These are phyloP conservation scores for Phaeomoniella chlamydospora DNA, from an alignment of 2,329 filamentous ascomycete genomes.

Conservation along the genomic window DNA sequence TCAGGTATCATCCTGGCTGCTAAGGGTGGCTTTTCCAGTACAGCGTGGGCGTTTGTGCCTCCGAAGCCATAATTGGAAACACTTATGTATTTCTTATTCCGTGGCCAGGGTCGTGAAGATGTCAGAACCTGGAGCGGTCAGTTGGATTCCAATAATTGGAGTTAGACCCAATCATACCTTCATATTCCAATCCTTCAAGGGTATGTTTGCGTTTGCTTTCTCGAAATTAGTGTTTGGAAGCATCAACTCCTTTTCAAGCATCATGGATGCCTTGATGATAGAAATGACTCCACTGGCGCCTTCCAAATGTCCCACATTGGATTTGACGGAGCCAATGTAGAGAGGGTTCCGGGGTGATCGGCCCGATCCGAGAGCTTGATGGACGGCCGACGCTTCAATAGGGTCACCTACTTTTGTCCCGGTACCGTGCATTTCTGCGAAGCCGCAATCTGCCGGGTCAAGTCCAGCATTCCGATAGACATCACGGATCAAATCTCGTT, in stretches of 20 bases:
- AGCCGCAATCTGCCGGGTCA: conserved; percentile 9
- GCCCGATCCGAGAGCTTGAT: conserved; percentile 7
- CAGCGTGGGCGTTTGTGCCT: conserved; percentile 19
- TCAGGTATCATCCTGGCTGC: neutral
- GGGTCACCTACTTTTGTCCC: conserved; percentile 13
- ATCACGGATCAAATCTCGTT: conserved; percentile 10
- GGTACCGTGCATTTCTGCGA: conserved; percentile 14
- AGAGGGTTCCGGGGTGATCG: conserved; percentile 6
- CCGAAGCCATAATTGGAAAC: conserved; percentile 17
- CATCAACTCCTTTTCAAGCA: conserved; percentile 28
- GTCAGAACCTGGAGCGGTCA: too few relatives aligned
- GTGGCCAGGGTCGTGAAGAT: conserved; percentile 8
- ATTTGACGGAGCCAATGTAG: conserved; percentile 11
- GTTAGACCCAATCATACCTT: conserved; percentile 1
- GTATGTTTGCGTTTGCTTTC: conserved; percentile 1
- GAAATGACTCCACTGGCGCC: conserved; percentile 23
- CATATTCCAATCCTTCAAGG: conserved; percentile 9
- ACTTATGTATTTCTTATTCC: conserved; percentile 7
- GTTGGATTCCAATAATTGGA: too few relatives aligned
- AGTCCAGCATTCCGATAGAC: neutral
- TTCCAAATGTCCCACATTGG: conserved; percentile 15
- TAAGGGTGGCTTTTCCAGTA: conserved; percentile 11
- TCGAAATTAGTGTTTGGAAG: conserved; percentile 15
- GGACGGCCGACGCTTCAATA: conserved; percentile 9
- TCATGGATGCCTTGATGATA: conserved; percentile 26